Evolutionary conservation across 768 basidiomycete species (phyloP), one percentile per base, ranked within the genome.

Genomic region (Hemileccinum impolitum): DNA sequence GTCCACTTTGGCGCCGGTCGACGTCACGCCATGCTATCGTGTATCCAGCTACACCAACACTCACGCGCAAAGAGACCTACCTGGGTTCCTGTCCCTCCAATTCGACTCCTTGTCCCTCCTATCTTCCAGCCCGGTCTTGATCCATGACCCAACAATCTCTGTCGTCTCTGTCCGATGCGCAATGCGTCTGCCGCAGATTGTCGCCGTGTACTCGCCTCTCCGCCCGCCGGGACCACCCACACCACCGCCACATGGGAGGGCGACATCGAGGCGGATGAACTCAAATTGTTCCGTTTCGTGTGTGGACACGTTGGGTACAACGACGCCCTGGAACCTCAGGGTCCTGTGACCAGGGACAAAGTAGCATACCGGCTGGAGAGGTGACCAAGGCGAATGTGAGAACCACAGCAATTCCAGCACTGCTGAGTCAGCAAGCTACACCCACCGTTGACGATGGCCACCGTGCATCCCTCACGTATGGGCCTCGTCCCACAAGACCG

Each of bases 151-250:
- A 26, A 93, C 87, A 52, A 95, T 86, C 51, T 84, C 80, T 0
- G 95, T 98, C n/a, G 93, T 80, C 56, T 91, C 88, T 1, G 77
- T 65, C 61, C 96, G 94, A 54, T 84, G 84, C 93, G 89, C 3
- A 96, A 80, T n/a, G 97, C 90, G 59, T 99, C 95, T 0, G 89
- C 93, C 1, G 94, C 95, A 3, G 95, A 89, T 59, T 96, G 92
- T 35, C 95, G 76, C 26, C 94, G 81, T 0, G 94, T 98, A 36
- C 88, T 82, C 25, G 80, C 78, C 59, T 94, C 94, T 47, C 80
- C 71, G 49, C 79, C 53, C 62, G 67, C n/a, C n/a, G n/a, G n/a
- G n/a, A n/a, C n/a, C n/a, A n/a, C 67, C 69, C 45, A 68, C 44
- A 12, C 61, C 62, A 49, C 70, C 49, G 14, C 63, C 65, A 48